Evolutionary conservation across 805 yeast species (phyloP).

Genomic region (Scheffersomyces stipitis): DNA sequence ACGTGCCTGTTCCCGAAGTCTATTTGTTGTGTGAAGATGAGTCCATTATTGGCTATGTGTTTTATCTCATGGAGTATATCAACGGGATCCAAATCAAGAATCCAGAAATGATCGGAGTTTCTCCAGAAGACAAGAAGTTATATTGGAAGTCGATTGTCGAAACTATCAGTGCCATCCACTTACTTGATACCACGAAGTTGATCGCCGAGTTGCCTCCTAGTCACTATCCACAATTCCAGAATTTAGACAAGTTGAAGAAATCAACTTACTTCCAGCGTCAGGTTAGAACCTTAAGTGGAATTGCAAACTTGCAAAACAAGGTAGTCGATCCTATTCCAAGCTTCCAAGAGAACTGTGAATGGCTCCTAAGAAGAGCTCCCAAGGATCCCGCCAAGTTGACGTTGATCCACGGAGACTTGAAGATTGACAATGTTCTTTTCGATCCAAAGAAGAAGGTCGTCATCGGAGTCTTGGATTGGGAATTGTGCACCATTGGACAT

Average conservation of each 20-base stretch:
- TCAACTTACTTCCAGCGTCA: constrained; percentile 54
- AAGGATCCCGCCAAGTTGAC: constrained; percentile 43
- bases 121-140: constrained; percentile 18
- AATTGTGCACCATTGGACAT: constrained; percentile 62
- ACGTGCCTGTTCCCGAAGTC: constrained; percentile 57
- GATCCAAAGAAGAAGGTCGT: constrained; percentile 52
- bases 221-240: constrained; percentile 46
- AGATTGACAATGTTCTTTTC: constrained; percentile 62
- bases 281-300: constrained; percentile 44
- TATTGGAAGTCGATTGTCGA: constrained; percentile 52
- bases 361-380: constrained; percentile 47
- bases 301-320: constrained; percentile 37
- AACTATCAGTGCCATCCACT: constrained; percentile 50
- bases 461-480: constrained; percentile 65
- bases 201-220: constrained; percentile 41
- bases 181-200: constrained; percentile 44
- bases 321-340: constrained; percentile 49
- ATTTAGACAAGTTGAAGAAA: constrained; percentile 12
- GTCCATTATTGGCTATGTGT: constrained; percentile 51
- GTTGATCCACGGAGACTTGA: constrained; percentile 64
- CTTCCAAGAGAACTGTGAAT: constrained; percentile 40
- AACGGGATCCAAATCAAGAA: constrained; percentile 57
- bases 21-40: constrained; percentile 57
- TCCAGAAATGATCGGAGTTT: constrained; percentile 45
- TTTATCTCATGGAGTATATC: constrained; percentile 61